Evolutionary conservation across 805 yeast species (phyloP), one percentile per base, ranked within the genome.

Genomic region (Priceomyces castillae): DNA sequence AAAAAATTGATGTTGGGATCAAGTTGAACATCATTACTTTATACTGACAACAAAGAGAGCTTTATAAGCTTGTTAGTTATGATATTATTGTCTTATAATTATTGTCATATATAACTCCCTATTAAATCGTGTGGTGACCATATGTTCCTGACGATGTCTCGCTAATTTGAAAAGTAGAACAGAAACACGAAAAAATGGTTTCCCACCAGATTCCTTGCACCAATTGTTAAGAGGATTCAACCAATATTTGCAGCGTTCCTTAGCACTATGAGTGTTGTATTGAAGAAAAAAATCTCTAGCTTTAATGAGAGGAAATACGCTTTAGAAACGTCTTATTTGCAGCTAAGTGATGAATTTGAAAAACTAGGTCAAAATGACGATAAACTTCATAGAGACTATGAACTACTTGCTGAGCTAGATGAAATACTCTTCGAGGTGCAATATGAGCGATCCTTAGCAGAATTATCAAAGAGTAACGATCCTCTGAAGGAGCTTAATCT

Each of bases 381-480:
- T 14, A 43, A 46, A 7, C 35, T 47, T 19, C 51, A 48, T 25
- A 47, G 25, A 20, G 46, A 25, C 50, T 55, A 30, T 37, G 53
- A 50, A 16, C 41, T 53, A 19, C 46, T 65, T 22, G 40, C 50
- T n/a, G 52, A 56, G 28, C 56, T 57, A 38, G 71, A 65, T 42
- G 58, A 57, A 34, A 46, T 65, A 33, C 36, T 52, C 18, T 63
- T 61, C 42, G 52, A 59, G 19, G 57, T 52, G 42, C 38, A 50
- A 33, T 65, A 61, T 11, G 47, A 54, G 18, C 57, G 53, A 39
- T 35, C 64, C 4, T 62, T 61, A 44, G 46, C 59, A 30, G 62
- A 60, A 14, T 35, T 40, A 19, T 46, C 60, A 11, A 57, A 57
- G 15, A 4, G 30, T 12, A 19, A 19, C 9, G 3, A 17, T n/a